These are phyloP conservation scores for Coniochaeta pulveracea DNA, from an alignment of 2,329 filamentous ascomycete species.

Conservation along the genomic window DNA sequence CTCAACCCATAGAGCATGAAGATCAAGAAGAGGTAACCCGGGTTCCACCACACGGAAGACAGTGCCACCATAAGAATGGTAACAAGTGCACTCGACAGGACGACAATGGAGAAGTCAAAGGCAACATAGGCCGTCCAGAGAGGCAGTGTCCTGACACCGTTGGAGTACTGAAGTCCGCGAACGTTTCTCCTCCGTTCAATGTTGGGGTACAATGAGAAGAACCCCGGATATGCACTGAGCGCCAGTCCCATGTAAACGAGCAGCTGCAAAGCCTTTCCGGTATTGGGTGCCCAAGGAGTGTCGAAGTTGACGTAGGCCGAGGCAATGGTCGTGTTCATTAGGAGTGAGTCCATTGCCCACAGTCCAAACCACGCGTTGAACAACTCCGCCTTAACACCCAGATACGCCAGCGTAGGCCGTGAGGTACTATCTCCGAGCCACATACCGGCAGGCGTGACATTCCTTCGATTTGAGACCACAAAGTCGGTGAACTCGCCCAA, in stretches of 20 bases:
- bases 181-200: conserved; percentile 70
- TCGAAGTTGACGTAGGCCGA: conserved; percentile 69
- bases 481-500: conserved; percentile 58
- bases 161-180: conserved; percentile 79
- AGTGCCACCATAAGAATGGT: conserved; percentile 57
- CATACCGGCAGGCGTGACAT: conserved; percentile 67
- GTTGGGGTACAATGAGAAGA: conserved; percentile 86
- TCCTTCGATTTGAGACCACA: conserved; percentile 50
- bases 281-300: conserved; percentile 55
- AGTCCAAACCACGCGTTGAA: conserved; percentile 49
- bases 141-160: conserved; percentile 71
- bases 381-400: conserved; percentile 46
- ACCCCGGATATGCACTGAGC: conserved; percentile 68
- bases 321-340: conserved; percentile 57
- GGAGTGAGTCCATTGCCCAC: conserved; percentile 53
- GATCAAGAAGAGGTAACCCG: conserved; percentile 73
- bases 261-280: conserved; percentile 66
- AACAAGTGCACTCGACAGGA: conserved; percentile 53
- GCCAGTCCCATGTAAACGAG: conserved; percentile 74
- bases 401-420: conserved; percentile 59
- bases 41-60: conserved; percentile 60
- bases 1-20: conserved; percentile 73
- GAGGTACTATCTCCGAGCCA: conserved; percentile 56
- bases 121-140: conserved; percentile 74
- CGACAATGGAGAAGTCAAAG: conserved; percentile 70